Evolutionary conservation across 176 grass and related monocot species (phyloP).

Genomic region (Rhynchospora tenuis): DNA sequence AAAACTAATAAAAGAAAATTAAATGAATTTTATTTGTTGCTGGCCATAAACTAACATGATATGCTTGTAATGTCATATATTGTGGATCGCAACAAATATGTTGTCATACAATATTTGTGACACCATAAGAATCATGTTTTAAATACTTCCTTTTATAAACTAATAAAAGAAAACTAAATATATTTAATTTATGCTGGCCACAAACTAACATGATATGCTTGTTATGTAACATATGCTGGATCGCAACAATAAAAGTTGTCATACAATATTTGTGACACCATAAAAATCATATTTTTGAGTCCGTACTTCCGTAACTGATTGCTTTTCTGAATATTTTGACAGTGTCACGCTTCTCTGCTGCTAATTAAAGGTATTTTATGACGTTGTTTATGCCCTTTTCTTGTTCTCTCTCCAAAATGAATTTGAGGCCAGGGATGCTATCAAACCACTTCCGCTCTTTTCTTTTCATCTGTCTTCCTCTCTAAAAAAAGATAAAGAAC

Average conservation of each 20-base stretch:
- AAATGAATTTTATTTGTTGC: background rate
- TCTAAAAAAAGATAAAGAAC: background rate
- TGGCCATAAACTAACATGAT: background rate
- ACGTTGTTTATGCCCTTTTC: background rate
- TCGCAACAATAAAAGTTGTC: background rate
- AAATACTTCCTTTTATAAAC: background rate
- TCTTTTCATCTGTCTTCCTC: background rate
- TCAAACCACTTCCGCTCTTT: background rate
- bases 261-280: background rate
- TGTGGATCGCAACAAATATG: background rate
- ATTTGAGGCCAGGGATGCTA: conserved; percentile 12
- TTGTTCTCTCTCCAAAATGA: conserved; percentile 12
- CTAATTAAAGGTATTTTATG: background rate
- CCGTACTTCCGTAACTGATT: background rate
- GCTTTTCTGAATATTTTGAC: background rate
- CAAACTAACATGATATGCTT: background rate
- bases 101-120: background rate
- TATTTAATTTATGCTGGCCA: background rate
- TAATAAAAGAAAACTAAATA: background rate
- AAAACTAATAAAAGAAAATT: background rate
- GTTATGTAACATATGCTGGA: background rate
- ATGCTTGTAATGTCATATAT: background rate
- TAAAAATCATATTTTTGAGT: background rate
- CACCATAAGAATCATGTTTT: background rate
- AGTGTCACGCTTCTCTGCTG: background rate